These are phyloP conservation scores for Naganishia sp. DNA, from an alignment of 1,284 basidiomycete species.

Conservation along the genomic window DNA sequence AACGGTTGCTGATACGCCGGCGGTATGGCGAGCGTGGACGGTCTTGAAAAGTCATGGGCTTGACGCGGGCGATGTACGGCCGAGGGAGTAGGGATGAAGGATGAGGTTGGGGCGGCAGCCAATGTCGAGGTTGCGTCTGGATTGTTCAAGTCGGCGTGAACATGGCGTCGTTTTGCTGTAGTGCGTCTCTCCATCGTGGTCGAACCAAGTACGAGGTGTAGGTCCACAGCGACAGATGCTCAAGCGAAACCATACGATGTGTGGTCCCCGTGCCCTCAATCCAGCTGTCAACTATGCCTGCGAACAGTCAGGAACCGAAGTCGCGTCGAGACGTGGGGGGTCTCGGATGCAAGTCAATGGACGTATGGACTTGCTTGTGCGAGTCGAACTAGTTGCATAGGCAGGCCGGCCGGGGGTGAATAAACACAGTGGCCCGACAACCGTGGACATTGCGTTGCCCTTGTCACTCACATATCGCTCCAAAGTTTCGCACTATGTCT, in stretches of 20 bases:
- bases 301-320: too few species aligned
- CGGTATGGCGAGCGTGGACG: conserved; percentile 8
- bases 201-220: neutral
- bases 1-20: conserved; percentile 26
- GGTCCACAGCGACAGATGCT: neutral
- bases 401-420: too few species aligned
- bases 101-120: neutral
- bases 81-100: conserved; percentile 13
- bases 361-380: too few species aligned
- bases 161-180: conserved; percentile 14
- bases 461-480: neutral
- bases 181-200: conserved; percentile 16
- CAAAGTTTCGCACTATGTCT: neutral
- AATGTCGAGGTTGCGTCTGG: conserved; percentile 19
- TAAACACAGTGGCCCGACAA: too few species aligned
- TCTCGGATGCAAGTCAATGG: conserved; percentile 18
- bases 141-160: conserved; percentile 20
- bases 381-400: neutral
- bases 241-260: neutral
- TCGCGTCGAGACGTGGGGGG: neutral
- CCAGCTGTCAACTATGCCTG: neutral
- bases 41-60: neutral
- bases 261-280: neutral
- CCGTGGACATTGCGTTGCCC: too few species aligned
- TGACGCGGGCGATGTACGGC: neutral